Evolutionary conservation across 2,329 filamentous ascomycete genomes (phyloP).

Genomic region (Sclerotinia trifoliorum): DNA sequence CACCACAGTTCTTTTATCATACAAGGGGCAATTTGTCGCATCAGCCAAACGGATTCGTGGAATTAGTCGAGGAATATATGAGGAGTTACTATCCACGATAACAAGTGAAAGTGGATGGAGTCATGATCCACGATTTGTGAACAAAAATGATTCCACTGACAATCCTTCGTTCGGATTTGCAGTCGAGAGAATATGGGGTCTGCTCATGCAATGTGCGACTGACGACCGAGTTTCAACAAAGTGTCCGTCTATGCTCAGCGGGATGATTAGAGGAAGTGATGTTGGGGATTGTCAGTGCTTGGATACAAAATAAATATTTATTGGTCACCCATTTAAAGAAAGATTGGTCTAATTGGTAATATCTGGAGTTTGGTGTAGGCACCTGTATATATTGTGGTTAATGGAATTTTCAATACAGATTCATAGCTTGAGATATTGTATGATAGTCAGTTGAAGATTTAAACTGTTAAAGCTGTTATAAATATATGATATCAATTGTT

Average conservation of each 20-base stretch:
- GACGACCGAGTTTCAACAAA: slow-evolving; percentile 76
- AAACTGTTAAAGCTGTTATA: neutral
- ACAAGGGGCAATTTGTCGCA: slow-evolving; percentile 51
- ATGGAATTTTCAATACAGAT: neutral
- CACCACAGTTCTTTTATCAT: slow-evolving; percentile 43
- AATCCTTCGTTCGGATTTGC: slow-evolving; percentile 38
- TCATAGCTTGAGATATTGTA: neutral
- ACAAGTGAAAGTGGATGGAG: slow-evolving; percentile 32
- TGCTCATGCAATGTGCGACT: slow-evolving; percentile 36
- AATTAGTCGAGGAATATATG: slow-evolving; percentile 29
- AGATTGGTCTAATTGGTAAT: neutral
- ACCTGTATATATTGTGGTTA: neutral
- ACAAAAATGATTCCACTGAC: slow-evolving; percentile 26
- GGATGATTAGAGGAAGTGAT: slow-evolving; percentile 53
- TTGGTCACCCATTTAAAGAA: neutral
- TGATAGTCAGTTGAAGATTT: neutral
- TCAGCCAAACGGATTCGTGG: slow-evolving; percentile 46
- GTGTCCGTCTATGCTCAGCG: slow-evolving; percentile 78
- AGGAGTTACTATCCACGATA: slow-evolving; percentile 29
- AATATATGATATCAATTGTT: too few species aligned
- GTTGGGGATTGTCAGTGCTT: slow-evolving; percentile 37
- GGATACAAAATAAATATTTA: slow-evolving; percentile 23
- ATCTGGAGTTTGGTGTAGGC: neutral
- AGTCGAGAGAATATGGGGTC: slow-evolving; percentile 35
- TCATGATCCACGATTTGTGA: slow-evolving; percentile 27